phyloP scores from a whole-genome alignment of 148 eudicot species.

The Amaranthus hypochondriacus region DNA sequence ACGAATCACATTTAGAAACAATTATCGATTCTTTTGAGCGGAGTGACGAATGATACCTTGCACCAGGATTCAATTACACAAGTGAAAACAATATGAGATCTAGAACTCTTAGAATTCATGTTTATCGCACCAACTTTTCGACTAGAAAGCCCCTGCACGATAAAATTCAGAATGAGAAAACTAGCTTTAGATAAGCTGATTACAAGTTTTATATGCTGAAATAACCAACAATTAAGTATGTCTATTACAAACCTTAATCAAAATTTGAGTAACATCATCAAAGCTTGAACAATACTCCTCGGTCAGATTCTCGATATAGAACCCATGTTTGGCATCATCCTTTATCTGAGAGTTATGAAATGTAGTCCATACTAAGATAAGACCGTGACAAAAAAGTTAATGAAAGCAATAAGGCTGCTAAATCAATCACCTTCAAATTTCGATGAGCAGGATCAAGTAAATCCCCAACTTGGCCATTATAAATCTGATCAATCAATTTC shows the following conservation, averaged over 20 bases:
- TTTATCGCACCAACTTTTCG: conserved; percentile 78
- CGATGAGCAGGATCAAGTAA: conserved; percentile 81
- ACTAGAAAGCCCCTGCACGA: conserved; percentile 84
- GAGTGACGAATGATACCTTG: conserved; percentile 53
- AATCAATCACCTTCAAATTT: conserved; percentile 61
- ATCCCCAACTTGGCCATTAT: conserved; percentile 83
- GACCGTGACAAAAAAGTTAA: background rate
- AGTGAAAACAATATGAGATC: conserved; percentile 86
- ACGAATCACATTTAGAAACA: too few species aligned
- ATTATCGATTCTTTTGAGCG: background rate
- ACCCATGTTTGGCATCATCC: conserved; percentile 78
- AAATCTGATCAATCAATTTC: conserved; percentile 43
- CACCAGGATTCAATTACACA: conserved; percentile 93
- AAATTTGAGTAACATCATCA: conserved; percentile 79
- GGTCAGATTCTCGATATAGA: conserved; percentile 81
- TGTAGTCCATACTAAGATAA: background rate
- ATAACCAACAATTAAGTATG: background rate
- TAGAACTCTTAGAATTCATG: conserved; percentile 76
- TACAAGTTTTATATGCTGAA: background rate
- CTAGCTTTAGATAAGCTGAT: background rate
- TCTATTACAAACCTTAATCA: conserved; percentile 57
- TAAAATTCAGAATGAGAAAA: conserved; percentile 13
- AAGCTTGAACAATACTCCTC: conserved; percentile 84
- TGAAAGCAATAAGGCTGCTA: background rate
- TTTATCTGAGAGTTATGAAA: conserved; percentile 48